These are phyloP conservation scores for Elongisporangium prolatum DNA, from an alignment of 352 stramenopile species.

Conservation along the genomic window DNA sequence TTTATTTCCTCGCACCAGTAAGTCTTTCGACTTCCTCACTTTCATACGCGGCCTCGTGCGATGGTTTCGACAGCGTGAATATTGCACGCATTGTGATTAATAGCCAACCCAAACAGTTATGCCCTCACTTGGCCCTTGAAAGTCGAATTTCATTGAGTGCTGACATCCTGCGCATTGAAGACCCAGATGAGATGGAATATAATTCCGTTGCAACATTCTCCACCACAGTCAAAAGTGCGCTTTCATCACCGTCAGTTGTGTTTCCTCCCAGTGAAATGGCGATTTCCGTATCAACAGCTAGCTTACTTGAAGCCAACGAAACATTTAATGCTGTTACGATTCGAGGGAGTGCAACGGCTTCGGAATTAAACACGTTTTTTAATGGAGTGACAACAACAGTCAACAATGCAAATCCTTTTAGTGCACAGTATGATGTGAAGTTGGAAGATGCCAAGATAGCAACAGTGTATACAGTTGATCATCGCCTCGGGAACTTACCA, in stretches of 20 bases:
- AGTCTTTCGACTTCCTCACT: neutral
- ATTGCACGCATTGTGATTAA: slow-evolving; percentile 1
- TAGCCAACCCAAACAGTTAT: slow-evolving; percentile 6
- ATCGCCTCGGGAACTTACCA: slow-evolving; percentile 5
- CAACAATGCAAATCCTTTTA: too few species aligned
- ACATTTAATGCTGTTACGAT: too few species aligned
- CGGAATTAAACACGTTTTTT: too few species aligned
- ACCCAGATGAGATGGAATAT: slow-evolving; percentile 30
- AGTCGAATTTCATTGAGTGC: slow-evolving; percentile 17
- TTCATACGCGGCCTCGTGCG: slow-evolving; percentile 1
- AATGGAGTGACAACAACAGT: too few species aligned
- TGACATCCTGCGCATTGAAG: slow-evolving; percentile 11
- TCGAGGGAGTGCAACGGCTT: too few species aligned
- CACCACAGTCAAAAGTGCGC: slow-evolving; percentile 2
- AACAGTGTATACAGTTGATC: slow-evolving; percentile 6
- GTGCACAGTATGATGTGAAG: neutral
- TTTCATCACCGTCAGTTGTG: too few species aligned
- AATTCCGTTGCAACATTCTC: slow-evolving; percentile 19
- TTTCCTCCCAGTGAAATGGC: too few species aligned
- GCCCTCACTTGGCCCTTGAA: slow-evolving; percentile 17
- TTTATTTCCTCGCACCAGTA: too few species aligned
- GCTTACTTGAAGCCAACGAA: too few species aligned
- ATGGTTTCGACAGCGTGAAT: slow-evolving; percentile 1
- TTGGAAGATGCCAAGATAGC: neutral
- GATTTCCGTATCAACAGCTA: too few species aligned